phyloP scores from a whole-genome alignment of 768 basidiomycete genomes.

The Clavaria fumosa region DNA sequence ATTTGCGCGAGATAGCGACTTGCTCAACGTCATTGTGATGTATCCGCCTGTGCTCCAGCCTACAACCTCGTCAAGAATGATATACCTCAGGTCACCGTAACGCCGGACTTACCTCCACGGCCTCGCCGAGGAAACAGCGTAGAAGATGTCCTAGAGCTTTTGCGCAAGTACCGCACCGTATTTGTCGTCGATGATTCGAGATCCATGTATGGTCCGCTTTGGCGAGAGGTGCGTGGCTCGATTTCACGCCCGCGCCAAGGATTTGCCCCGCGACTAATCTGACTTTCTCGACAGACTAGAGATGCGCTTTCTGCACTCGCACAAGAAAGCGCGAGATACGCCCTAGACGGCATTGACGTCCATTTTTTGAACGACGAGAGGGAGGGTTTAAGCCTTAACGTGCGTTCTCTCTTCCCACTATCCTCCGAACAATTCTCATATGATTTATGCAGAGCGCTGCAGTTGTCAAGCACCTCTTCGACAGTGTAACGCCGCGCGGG shows the following conservation, averaged over 20 bases:
- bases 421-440: background rate
- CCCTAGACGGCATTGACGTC: slow-evolving; percentile 45
- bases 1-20: too few species aligned
- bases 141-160: slow-evolving; percentile 20
- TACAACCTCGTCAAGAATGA: background rate
- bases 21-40: too few species aligned
- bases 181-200: slow-evolving; percentile 46
- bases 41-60: too few species aligned
- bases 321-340: slow-evolving; percentile 31
- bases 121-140: slow-evolving; percentile 12
- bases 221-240: slow-evolving; percentile 29
- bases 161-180: slow-evolving; percentile 38
- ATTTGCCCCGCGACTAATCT: background rate
- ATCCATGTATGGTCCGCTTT: slow-evolving; percentile 35
- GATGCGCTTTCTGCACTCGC: slow-evolving; percentile 35
- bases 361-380: slow-evolving; percentile 36
- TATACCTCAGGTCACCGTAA: slow-evolving; percentile 7
- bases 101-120: slow-evolving; percentile 2
- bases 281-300: slow-evolving; percentile 20
- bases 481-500: slow-evolving; percentile 27
- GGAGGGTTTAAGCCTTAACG: slow-evolving; percentile 25
- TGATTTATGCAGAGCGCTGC: slow-evolving; percentile 19
- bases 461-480: slow-evolving; percentile 28
- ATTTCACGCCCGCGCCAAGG: too few species aligned
- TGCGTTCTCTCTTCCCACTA: slow-evolving; percentile 8